Percentiles rank a stretch among this genome's conserved stretches.
Conservation (phyloP, 495 filamentous ascomycete species). For the Opeltia flavorubescens region DNA sequence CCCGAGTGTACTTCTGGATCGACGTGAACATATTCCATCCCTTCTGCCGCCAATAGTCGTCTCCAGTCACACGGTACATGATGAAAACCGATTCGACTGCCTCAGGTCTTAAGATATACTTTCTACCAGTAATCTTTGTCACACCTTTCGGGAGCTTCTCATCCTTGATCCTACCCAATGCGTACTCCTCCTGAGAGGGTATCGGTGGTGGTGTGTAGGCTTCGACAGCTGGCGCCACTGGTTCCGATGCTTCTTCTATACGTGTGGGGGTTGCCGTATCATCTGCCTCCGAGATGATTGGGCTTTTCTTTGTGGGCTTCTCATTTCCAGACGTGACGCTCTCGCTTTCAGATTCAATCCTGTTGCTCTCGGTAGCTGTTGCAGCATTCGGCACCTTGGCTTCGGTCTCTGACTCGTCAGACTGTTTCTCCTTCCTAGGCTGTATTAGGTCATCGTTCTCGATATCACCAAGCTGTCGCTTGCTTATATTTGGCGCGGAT, state of each 20-base stretch:
- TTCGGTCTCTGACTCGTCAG: background rate
- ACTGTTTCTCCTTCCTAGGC: background rate
- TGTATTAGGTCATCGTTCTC: conserved; percentile 1
- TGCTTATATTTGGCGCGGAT: background rate
- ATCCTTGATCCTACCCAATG: conserved; percentile 39
- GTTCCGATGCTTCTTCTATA: background rate
- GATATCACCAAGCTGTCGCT: conserved; percentile 2
- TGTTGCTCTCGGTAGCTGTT: background rate
- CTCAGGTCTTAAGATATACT: conserved; percentile 85
- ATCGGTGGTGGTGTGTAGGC: conserved; percentile 3
- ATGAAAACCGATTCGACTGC: conserved; percentile 93
- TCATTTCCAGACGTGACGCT: too few species aligned
- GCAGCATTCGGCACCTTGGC: background rate
- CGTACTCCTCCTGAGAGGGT: conserved; percentile 44
- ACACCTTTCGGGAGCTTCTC: conserved; percentile 57
- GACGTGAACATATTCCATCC: conserved; percentile 87
- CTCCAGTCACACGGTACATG: conserved; percentile 85
- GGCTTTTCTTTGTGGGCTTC: background rate
- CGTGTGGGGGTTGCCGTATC: background rate
- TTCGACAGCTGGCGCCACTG: background rate
- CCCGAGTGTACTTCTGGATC: conserved; percentile 49
- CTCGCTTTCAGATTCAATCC: too few species aligned
- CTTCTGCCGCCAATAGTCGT: conserved; percentile 63
- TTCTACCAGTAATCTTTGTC: conserved; percentile 36
- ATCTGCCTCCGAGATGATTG: background rate